Base-by-base conservation (phyloP, 2,329 filamentous ascomycete genomes). In the Graphilbum fragrans region DNA sequence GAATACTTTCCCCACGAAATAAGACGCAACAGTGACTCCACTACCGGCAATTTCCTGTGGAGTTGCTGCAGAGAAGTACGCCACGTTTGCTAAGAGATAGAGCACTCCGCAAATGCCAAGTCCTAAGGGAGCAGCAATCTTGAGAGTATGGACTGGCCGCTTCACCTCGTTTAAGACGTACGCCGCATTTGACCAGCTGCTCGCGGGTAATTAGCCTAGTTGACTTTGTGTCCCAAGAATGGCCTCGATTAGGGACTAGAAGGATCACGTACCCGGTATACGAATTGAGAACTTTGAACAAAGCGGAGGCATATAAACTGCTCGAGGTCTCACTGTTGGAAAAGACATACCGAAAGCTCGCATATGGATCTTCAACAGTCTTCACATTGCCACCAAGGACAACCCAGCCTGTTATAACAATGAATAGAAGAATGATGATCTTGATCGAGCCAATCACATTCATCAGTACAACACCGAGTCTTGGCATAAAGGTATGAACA, bases 101-200 rank as follows among this genome's bases (percentile, higher is more conserved):
- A 80, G 63, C 2, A 77, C 62, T 0, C 74, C 77, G 5, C 75
- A 73, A 6, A 66, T 68, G 2, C 68, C 71, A 4, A 80, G 63
- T 2, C 74, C 76, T 0, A 79, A 52, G 0, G 78, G 73, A 1
- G 73, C 77, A 18, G 78, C 77, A 35, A 75, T 69, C 58, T 76
- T 80, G 45, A 83, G 66, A 0, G 78, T 83, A 25, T 65, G 66
- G 4, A 77, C 69, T 0, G 79, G 79, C 55, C 80, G 74, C 54
- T 70, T 75, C 40, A 76, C 79, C 60, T 84, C 80, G 53, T 69
- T 72, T 34, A 78, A 62, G 41, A 69, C 74, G 53, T 82, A 79
- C 58, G 80, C 80, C 52, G 76, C 77, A 54, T 81, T 81, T 60
- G 66, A 59, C 74, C 74, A 80, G 4, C 75, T 75, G 49, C 72